Percentiles rank a stretch among this genome's conserved stretches.
Evolutionary conservation across 257 asterid species (phyloP).

Genomic region (Fraxinus anomala): DNA sequence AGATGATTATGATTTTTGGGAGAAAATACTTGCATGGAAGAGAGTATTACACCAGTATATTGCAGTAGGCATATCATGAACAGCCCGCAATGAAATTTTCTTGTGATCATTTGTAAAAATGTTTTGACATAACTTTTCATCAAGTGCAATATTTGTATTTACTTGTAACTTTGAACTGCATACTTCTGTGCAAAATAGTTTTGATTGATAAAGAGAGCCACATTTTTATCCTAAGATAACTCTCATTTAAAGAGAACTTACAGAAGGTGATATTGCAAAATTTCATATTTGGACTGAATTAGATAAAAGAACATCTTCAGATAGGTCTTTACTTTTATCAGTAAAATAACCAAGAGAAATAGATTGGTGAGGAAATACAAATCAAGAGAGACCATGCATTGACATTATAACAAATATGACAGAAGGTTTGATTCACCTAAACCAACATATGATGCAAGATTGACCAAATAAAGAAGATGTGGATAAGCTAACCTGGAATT

Average conservation of each 20-base stretch:
- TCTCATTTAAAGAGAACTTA: neutral
- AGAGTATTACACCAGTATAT: neutral
- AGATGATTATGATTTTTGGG: neutral
- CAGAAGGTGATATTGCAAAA: neutral
- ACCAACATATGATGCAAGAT: constrained; percentile 1
- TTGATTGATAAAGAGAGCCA: neutral
- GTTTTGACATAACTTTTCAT: neutral
- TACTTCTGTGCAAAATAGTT: neutral
- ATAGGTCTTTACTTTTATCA: neutral
- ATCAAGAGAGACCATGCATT: neutral
- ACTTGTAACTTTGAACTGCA: neutral
- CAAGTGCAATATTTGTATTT: neutral
- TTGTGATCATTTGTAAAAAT: neutral
- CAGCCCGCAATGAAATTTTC: neutral
- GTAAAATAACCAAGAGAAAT: neutral
- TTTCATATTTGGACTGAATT: neutral
- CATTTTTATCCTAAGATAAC: neutral
- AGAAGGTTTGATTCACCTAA: neutral
- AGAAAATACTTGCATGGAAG: neutral
- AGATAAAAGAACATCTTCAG: neutral
- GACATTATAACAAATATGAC: neutral
- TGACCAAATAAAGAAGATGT: neutral
- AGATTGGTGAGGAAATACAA: neutral
- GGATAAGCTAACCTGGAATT: constrained; percentile 63
- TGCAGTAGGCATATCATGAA: neutral